A percentile compares a stretch with the other conserved stretches of the same genome.
These are phyloP conservation scores for Arachis hypogaea DNA, from an alignment of 306 rosid species.

Conservation along the genomic window DNA sequence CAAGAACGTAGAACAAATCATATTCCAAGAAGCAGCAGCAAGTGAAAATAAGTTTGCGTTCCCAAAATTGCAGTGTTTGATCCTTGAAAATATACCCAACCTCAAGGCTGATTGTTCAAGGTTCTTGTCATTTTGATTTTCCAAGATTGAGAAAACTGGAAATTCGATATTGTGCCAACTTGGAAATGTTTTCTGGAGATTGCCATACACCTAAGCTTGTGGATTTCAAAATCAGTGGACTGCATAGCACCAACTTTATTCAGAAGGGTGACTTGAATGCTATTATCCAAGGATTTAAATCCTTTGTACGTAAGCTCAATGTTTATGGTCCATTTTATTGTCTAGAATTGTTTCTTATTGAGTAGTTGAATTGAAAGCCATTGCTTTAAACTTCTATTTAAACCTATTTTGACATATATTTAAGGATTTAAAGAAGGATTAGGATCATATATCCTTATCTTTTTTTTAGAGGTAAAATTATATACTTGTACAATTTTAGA, in stretches of 20 bases:
- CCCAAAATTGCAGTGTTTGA: not conserved
- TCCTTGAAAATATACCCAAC: not conserved
- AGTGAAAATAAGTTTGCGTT: not conserved
- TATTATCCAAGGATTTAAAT: conserved; percentile 6
- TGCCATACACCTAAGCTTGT: not conserved
- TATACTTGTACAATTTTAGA: too few species aligned
- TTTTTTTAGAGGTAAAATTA: too few species aligned
- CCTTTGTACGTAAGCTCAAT: not conserved
- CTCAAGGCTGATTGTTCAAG: not conserved
- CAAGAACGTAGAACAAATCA: conserved; percentile 2
- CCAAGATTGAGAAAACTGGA: not conserved
- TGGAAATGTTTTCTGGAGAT: conserved; percentile 10
- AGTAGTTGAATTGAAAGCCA: too few species aligned
- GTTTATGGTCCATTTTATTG: not conserved
- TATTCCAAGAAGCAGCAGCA: not conserved
- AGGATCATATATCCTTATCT: too few species aligned
- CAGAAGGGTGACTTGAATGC: conserved; percentile 8
- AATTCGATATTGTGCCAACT: not conserved
- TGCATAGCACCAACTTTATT: too few species aligned
- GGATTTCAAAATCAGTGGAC: not conserved
- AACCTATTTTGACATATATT: not conserved
- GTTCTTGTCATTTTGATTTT: not conserved
- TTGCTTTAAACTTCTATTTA: too few species aligned
- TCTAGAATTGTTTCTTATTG: not conserved
- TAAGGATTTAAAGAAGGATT: too few species aligned